phyloP scores from a whole-genome alignment of 768 basidiomycete genomes.

The Tulasnella sp. region DNA sequence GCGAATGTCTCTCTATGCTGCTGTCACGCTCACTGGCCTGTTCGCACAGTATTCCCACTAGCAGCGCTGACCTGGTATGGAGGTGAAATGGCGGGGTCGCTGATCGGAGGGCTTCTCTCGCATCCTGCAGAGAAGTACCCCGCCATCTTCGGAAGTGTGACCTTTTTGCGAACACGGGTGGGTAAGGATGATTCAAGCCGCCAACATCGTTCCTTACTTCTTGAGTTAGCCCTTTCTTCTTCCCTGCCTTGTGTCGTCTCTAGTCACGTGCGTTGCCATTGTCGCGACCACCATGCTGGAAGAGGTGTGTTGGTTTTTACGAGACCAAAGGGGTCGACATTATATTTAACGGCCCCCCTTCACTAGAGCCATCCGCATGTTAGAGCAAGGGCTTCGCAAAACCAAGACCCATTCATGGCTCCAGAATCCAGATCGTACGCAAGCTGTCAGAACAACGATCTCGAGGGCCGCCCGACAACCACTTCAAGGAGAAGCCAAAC shows the following conservation, averaged over 20 bases:
- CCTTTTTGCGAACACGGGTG: not conserved
- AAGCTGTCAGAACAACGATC: not conserved
- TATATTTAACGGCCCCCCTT: not conserved
- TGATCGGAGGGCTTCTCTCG: conserved; percentile 49
- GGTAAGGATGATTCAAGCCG: not conserved
- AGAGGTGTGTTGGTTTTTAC: not conserved
- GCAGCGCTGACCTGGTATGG: conserved; percentile 10
- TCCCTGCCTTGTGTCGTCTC: not conserved
- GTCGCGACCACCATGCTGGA: not conserved
- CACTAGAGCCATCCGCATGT: not conserved
- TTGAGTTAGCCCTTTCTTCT: not conserved
- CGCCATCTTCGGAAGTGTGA: not conserved
- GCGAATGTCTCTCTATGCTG: not conserved
- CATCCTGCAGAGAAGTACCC: not conserved
- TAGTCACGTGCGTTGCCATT: not conserved
- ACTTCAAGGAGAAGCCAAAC: not conserved
- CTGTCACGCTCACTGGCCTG: not conserved
- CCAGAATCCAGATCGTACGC: not conserved
- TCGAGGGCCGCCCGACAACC: not conserved
- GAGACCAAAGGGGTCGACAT: not conserved
- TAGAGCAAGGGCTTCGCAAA: not conserved
- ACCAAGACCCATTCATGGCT: not conserved
- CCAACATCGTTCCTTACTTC: not conserved
- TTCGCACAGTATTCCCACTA: conserved; percentile 6
- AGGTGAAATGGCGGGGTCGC: conserved; percentile 21